Base-by-base conservation (phyloP, 768 basidiomycete genomes). In the Tephrocybe sp. region DNA sequence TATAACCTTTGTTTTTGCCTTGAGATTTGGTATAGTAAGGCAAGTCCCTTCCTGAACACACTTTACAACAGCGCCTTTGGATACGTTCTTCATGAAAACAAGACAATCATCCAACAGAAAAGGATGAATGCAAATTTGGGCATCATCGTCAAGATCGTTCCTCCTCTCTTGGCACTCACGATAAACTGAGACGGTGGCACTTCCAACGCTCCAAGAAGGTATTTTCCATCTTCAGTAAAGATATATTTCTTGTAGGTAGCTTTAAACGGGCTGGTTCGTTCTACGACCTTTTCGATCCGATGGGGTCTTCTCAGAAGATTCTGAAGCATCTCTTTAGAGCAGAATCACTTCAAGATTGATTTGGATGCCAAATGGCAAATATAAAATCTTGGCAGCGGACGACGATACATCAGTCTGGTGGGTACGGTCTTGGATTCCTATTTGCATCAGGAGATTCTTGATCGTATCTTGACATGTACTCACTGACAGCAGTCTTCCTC, bases 191-290 rank as follows among this genome's bases (percentile, higher is more conserved):
- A 78, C 1, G 87, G 86, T 0, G 82, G 76, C 1, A 77, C 73
- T 15, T 87, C 83, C 16, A 88, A 70, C 7, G 77, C 60, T 11
- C 87, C 87, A 3, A 90, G 66, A 11, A 90, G 70, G 55, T 85
- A 75, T 64, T 84, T 82, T 9, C 87, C 87, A 58, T 89, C 85
- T 7, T 75, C 74, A 9, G 77, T 83, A 62, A 89, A 89, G 35
- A 89, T 78, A 53, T 86, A 87, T 68, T 87, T 89, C 67, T 89
- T 88, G 71, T 89, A 90, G 8, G 80, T 76, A 2, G 72, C 72
- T 15, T 73, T 69, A 63, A 90, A 87, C 0, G 87, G 87, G 73
- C 21, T 58, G 64, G 27, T 66, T 64, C 3, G 37, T 52, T 28
- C 54, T 60, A n/a, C 53, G 47, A 26, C 47, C 57, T 25, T 53